Conservation (phyloP, 768 basidiomycete genomes). For the Phlegmacium glaucopus region DNA sequence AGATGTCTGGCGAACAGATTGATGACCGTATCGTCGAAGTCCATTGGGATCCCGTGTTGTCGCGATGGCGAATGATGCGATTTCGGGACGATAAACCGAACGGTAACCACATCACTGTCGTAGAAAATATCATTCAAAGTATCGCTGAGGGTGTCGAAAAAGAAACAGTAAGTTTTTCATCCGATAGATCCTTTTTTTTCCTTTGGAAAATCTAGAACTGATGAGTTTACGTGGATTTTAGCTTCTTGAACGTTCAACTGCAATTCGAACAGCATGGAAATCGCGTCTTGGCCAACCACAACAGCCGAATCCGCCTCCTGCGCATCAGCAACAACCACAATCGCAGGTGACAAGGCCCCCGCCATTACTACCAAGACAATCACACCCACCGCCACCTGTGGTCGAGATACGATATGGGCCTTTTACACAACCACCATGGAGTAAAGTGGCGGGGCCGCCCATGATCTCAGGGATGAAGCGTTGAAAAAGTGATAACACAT, state of each 20-base stretch:
- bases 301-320: conserved; percentile 15
- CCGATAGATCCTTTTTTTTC: neutral
- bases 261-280: conserved; percentile 77
- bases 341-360: conserved; percentile 19
- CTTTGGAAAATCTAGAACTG: neutral
- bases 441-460: conserved; percentile 68
- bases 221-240: conserved; percentile 22
- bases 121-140: conserved; percentile 85
- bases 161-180: conserved; percentile 59
- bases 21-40: conserved; percentile 96
- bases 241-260: conserved; percentile 63
- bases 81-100: conserved; percentile 93
- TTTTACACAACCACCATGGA: conserved; percentile 60
- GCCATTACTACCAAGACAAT: conserved; percentile 19
- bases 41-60: conserved; percentile 71
- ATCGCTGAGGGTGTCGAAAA: conserved; percentile 95
- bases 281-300: conserved; percentile 45
- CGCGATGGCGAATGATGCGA: conserved; percentile 86
- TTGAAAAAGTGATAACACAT: conserved; percentile 26
- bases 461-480: conserved; percentile 64
- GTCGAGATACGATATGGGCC: conserved; percentile 61
- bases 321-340: conserved; percentile 13
- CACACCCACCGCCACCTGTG: conserved; percentile 21
- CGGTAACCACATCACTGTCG: conserved; percentile 83
- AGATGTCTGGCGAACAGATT: conserved; percentile 76